Evolutionary conservation across 2,329 filamentous ascomycete species (phyloP).

Genomic region (Penicillium polonicum): DNA sequence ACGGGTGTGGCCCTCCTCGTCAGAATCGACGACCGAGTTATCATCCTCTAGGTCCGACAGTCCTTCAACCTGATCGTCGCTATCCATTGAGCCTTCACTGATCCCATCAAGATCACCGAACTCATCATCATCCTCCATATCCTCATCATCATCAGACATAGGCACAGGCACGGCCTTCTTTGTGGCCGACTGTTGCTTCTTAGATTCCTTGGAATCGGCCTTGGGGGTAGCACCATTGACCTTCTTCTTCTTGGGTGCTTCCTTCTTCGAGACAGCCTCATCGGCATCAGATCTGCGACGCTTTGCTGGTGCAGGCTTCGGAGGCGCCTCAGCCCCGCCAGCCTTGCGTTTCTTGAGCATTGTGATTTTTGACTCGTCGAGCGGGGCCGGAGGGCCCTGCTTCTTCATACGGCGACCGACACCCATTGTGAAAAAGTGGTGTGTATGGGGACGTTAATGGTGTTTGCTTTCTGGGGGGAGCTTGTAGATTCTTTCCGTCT

Average conservation of each 20-base stretch:
- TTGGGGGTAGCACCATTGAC: slow-evolving; percentile 30
- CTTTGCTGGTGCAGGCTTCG: slow-evolving; percentile 57
- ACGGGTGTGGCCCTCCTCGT: slow-evolving; percentile 57
- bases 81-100: slow-evolving; percentile 49
- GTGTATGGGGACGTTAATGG: slow-evolving; percentile 19
- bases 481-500: slow-evolving; percentile 31
- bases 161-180: slow-evolving; percentile 23
- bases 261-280: slow-evolving; percentile 41
- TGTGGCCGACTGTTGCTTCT: slow-evolving; percentile 27
- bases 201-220: slow-evolving; percentile 29
- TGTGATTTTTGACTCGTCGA: slow-evolving; percentile 68
- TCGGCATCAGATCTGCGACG: slow-evolving; percentile 54
- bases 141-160: slow-evolving; percentile 33
- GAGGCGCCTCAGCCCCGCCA: slow-evolving; percentile 58
- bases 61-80: slow-evolving; percentile 46
- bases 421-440: slow-evolving; percentile 64
- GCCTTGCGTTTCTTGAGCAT: slow-evolving; percentile 77
- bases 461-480: slow-evolving; percentile 13
- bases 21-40: slow-evolving; percentile 66
- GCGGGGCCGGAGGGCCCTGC: slow-evolving; percentile 79
- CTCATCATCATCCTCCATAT: slow-evolving; percentile 46
- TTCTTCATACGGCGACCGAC: slow-evolving; percentile 91
- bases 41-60: slow-evolving; percentile 57
- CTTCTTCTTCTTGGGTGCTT: slow-evolving; percentile 41
- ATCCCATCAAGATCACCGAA: slow-evolving; percentile 46